Evolutionary conservation across 331 rosid species (phyloP).

Genomic region (Malus hybrid): DNA sequence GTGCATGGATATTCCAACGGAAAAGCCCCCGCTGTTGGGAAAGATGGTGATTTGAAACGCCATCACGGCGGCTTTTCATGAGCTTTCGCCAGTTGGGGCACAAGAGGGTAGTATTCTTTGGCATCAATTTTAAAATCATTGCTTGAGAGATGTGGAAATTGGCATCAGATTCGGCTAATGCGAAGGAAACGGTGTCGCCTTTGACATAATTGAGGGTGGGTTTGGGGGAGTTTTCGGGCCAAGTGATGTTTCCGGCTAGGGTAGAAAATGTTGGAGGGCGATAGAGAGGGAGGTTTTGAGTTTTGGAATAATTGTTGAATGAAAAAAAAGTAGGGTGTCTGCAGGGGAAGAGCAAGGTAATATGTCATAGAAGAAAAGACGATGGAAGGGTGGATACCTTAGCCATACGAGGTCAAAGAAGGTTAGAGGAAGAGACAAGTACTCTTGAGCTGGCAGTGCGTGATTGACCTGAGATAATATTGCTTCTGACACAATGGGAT

Average conservation of each 20-base stretch:
- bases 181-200: conserved; percentile 30
- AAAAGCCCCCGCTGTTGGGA: conserved; percentile 34
- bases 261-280: not conserved
- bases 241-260: not conserved
- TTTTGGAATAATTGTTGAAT: not conserved
- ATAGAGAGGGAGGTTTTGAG: not conserved
- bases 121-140: conserved; percentile 2
- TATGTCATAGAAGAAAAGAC: not conserved
- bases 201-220: not conserved
- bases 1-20: conserved; percentile 38
- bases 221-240: not conserved
- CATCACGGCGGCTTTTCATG: conserved; percentile 25
- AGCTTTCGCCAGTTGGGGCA: conserved; percentile 25
- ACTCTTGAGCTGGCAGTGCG: not conserved
- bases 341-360: not conserved
- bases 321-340: not conserved
- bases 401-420: not conserved
- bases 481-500: not conserved
- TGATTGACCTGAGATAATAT: not conserved
- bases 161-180: conserved; percentile 29
- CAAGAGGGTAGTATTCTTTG: conserved; percentile 19
- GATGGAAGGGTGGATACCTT: not conserved
- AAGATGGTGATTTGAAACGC: conserved; percentile 38
- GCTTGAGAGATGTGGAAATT: conserved; percentile 30
- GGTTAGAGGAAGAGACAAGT: not conserved